Conservation (phyloP, 78 protist genomes). For the Cavenderia fasciculata region DNA sequence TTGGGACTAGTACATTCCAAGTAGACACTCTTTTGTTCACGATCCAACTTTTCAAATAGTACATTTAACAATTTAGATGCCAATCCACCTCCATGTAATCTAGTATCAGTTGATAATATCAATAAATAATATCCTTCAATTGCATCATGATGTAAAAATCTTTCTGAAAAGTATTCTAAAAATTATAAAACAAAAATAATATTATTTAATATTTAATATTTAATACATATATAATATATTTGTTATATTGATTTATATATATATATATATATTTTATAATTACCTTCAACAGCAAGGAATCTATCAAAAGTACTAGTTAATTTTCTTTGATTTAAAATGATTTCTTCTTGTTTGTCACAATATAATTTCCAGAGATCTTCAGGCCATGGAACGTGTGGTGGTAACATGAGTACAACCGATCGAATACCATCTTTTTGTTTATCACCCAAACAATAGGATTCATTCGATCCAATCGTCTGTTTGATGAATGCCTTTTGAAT, state of each 20-base stretch:
- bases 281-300: conserved; percentile 56
- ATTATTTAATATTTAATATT: neutral
- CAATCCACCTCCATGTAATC: conserved; percentile 33
- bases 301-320: conserved; percentile 11
- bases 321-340: neutral
- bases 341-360: conserved; percentile 19
- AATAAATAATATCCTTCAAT: conserved; percentile 44
- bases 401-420: conserved; percentile 16
- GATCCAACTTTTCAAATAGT: conserved; percentile 36
- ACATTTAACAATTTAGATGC: conserved; percentile 33
- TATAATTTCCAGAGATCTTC: conserved; percentile 61
- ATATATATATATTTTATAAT: neutral
- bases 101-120: conserved; percentile 26
- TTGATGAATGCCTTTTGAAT: conserved; percentile 55
- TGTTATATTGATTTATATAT: neutral
- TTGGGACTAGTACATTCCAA: conserved; percentile 41
- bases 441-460: conserved; percentile 6
- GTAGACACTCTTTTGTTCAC: conserved; percentile 45
- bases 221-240: no score
- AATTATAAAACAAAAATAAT: no score
- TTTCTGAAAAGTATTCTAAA: conserved; percentile 52
- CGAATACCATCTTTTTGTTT: neutral
- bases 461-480: conserved; percentile 20
- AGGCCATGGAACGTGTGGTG: conserved; percentile 51
- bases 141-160: conserved; percentile 29